Evolutionary conservation across 495 filamentous ascomycete genomes (phyloP), one percentile per base, ranked within the genome.

Genomic region (Amphirosellinia nigrospora): DNA sequence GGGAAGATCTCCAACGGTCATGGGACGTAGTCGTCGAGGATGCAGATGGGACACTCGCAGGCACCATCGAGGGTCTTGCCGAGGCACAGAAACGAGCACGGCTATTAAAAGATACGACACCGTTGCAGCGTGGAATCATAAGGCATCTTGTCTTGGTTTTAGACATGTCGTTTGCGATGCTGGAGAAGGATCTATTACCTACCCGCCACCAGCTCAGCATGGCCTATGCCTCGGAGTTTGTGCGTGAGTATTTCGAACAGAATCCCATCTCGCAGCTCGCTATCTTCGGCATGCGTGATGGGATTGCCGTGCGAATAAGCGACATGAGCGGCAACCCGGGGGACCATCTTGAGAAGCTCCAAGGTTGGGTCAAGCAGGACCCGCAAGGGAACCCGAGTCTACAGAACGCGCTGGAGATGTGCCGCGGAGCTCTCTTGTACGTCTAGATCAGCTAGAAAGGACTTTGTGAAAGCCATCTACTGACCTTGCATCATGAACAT

Each of bases 241-340:
- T 98, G 45, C 86, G 89, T 55, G 96, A 98, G 73, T 99, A 94
- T 81, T 99, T 98, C 78, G 95, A 98, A 79, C 96, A 99, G 79
- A 99, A 99, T 70, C 96, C 96, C n/a, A 98, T 99, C 78, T 96
- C 93, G 36, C 96, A 99, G 76, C 85, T 99, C 45, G 93, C 91
- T 16, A 89, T 98, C 28, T 82, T 99, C 48, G 95, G 92, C 56
- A 94, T 97, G 89, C 89, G 91, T 52, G 96, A 98, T 79, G 96
- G 96, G 16, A 82, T 98, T 19, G 94, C 94, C 9, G 80, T 96
- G 10, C 83, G 93, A 43, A 88, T 99, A 61, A 94, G 90, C 77
- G 93, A 97, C 75, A 91, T 97, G 84, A 91, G 89, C 64, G 96
- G 96, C 3, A 98, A 98, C 77, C 93, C 94, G 0, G 89, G 87